Percentiles rank a stretch among this genome's conserved stretches.
phyloP scores from a whole-genome alignment of 192 early-diverging fungal genomes.

The Dissophora globulifera region DNA sequence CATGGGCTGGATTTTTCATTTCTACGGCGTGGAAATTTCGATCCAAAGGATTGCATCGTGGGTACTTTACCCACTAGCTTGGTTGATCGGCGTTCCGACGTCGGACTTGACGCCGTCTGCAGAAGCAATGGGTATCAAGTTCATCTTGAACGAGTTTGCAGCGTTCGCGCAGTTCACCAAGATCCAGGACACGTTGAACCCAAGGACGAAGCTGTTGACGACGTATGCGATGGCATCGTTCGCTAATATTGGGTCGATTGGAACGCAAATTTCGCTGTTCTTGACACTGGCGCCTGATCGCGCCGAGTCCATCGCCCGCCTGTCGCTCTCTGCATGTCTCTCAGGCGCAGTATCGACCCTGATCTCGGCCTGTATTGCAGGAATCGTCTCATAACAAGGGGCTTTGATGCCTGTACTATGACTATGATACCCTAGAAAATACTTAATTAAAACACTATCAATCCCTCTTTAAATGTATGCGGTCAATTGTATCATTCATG shows the following conservation, averaged over 20 bases:
- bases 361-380: constrained; percentile 84
- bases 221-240: constrained; percentile 89
- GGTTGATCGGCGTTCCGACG: constrained; percentile 61
- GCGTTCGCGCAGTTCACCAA: constrained; percentile 71
- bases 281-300: constrained; percentile 80
- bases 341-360: constrained; percentile 83
- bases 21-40: constrained; percentile 67
- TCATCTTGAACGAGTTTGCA: constrained; percentile 91
- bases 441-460: no score
- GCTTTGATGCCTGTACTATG: no score
- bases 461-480: no score
- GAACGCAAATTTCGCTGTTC: constrained; percentile 82
- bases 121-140: constrained; percentile 71
- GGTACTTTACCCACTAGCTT: constrained; percentile 75
- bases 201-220: constrained; percentile 62
- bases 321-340: constrained; percentile 83
- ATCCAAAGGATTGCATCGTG: constrained; percentile 79
- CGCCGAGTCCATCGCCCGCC: constrained; percentile 73
- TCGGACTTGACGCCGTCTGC: constrained; percentile 38
- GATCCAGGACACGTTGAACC: constrained; percentile 53
- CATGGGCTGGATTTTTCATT: constrained; percentile 76
- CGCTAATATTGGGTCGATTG: constrained; percentile 87
- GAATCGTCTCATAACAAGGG: constrained; percentile 63
- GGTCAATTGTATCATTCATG: no score
- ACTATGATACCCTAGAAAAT: no score